Percentiles rank a stretch among this genome's conserved stretches.
phyloP scores from a whole-genome alignment of 2,329 filamentous ascomycete genomes.

The Aureobasidium sp. region DNA sequence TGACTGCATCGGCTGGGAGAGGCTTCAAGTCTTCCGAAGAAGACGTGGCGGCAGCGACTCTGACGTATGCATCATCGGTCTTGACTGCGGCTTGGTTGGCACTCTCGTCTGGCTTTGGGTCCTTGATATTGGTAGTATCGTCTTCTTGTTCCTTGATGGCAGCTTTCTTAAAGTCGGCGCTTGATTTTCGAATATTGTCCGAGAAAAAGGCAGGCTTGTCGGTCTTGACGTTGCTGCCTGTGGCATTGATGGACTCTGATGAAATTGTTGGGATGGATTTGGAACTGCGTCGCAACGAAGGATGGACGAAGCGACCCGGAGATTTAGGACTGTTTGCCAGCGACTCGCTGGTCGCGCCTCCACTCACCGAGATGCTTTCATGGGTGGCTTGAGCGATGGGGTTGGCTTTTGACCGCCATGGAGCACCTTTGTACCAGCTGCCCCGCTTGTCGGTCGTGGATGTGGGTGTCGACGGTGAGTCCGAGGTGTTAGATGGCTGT shows the following conservation, averaged over 20 bases:
- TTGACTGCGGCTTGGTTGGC: constrained; percentile 8
- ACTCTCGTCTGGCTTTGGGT: neutral
- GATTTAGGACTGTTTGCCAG: constrained; percentile 25
- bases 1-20: neutral
- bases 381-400: constrained; percentile 40
- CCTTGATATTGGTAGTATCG: constrained; percentile 16
- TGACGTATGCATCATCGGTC: constrained; percentile 22
- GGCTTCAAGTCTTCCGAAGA: neutral
- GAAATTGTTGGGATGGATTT: constrained; percentile 40
- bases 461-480: neutral
- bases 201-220: constrained; percentile 21
- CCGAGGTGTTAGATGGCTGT: neutral
- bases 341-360: constrained; percentile 37
- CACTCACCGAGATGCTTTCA: constrained; percentile 40
- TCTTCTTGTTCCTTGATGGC: neutral
- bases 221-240: constrained; percentile 24
- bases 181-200: constrained; percentile 15
- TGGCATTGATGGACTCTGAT: constrained; percentile 41
- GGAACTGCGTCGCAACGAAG: constrained; percentile 23
- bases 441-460: constrained; percentile 21
- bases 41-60: constrained; percentile 9
- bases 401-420: constrained; percentile 40
- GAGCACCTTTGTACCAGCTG: constrained; percentile 40
- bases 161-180: neutral
- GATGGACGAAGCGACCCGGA: constrained; percentile 16